Conservation (phyloP, 2,329 filamentous ascomycete species). For the Aspergillus sp. region DNA sequence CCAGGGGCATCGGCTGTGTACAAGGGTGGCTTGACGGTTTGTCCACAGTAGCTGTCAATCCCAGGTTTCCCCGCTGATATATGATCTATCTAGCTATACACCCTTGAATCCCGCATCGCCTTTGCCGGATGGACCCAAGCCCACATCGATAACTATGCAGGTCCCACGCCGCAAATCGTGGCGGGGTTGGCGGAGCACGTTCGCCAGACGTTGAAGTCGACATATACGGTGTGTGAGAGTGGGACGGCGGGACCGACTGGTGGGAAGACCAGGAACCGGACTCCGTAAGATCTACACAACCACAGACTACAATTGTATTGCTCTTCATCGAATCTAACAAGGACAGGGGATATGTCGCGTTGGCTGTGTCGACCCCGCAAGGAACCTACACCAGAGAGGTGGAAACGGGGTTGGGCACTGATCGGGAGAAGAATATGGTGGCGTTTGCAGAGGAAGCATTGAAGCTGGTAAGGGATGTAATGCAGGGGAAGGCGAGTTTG, state of each 20-base stretch:
- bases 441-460: conserved; percentile 56
- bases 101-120: conserved; percentile 52
- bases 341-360: conserved; percentile 55
- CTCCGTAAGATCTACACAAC: conserved; percentile 37
- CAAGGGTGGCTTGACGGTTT: conserved; percentile 56
- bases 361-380: conserved; percentile 54
- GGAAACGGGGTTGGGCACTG: conserved; percentile 22
- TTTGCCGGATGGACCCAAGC: conserved; percentile 59
- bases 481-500: conserved; percentile 32
- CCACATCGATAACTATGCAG: conserved; percentile 49
- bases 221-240: conserved; percentile 56
- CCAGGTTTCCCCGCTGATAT: no score
- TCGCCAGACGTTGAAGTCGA: conserved; percentile 50
- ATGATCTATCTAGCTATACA: conserved; percentile 43
- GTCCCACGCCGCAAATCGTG: conserved; percentile 57
- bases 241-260: conserved; percentile 62
- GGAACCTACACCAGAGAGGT: conserved; percentile 52
- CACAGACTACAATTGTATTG: no score
- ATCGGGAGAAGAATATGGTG: conserved; percentile 57
- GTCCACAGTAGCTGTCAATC: neutral
- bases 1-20: conserved; percentile 57
- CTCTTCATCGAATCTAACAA: neutral
- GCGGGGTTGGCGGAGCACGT: conserved; percentile 53
- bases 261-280: conserved; percentile 52
- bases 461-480: conserved; percentile 52